Evolutionary conservation across 2,329 filamentous ascomycete genomes (phyloP), one percentile per base, ranked within the genome.

Genomic region (Neofusicoccum kwambonambiense): DNA sequence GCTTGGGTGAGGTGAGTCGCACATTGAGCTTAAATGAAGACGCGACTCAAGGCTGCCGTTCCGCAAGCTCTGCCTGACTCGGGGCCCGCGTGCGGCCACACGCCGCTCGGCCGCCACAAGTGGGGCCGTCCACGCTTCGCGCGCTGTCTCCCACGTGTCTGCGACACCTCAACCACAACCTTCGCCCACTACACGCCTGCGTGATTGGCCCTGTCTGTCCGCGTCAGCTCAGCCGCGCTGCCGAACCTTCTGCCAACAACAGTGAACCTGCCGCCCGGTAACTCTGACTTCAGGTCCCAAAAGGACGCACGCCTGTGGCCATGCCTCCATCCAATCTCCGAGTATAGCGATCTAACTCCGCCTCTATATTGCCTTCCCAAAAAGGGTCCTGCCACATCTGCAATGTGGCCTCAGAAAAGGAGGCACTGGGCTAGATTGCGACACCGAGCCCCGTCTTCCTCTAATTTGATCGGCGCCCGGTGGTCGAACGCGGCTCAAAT

Each of bases 21-120:
- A 37, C 37, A 37, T 22, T 19, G 41, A 64, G 61, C 61, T 64
- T 56, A 64, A 54, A 64, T 52, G 47, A 42, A 51, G 47, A 63
- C 47, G 27, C 22, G 49, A 58, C 27, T 58, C 54, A 45, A 17
- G 22, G n/a, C 19, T 12, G 13, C 9, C 15, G 15, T 8, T 31
- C 22, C 41, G 13, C 54, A 37, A 31, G 41, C 37, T 19, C 22
- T 9, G 11, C 13, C 54, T 58, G 54, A 58, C 27, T 58, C 42
- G 13, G 27, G 39, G 15, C 27, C 52, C 54, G 39, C 35, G 47
- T 50, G 47, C 47, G 37, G 41, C 51, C 27, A 31, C 27, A 31
- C 27, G 27, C 27, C 27, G 50, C 35, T 15, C 51, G 51, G 35
- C 17, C 19, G 52, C 37, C 19, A 31, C 52, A n/a, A 42, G 39